A percentile compares a stretch with the other conserved stretches of the same genome.
These are phyloP conservation scores for Bolboschoenoplectus hybrid DNA, from an alignment of 202 grass and related monocot genomes.

Conservation along the genomic window DNA sequence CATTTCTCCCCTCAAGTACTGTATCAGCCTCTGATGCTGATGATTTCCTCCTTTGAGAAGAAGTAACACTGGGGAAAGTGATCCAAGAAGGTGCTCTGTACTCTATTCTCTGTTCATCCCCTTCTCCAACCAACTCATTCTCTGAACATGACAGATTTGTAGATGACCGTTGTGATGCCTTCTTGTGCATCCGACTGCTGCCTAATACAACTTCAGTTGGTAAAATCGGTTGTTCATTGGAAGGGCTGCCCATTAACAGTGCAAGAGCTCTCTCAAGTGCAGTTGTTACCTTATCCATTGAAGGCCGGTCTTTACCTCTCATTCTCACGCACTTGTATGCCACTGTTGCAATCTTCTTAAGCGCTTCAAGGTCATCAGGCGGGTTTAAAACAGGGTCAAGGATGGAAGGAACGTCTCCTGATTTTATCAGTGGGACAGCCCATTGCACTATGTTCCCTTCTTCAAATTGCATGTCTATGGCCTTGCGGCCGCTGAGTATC, in stretches of 20 bases:
- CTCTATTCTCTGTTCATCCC: constrained; percentile 73
- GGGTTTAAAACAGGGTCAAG: constrained; percentile 76
- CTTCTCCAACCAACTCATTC: constrained; percentile 68
- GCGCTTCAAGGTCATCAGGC: constrained; percentile 76
- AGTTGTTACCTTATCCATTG: constrained; percentile 99
- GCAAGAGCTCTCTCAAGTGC: constrained; percentile 88
- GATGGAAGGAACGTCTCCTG: constrained; percentile 72
- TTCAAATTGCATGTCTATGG: constrained; percentile 98
- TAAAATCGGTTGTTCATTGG: constrained; percentile 85
- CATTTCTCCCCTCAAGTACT: constrained; percentile 58
- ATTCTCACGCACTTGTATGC: constrained; percentile 97
- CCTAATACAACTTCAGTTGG: constrained; percentile 94
- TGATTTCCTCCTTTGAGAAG: constrained; percentile 95
- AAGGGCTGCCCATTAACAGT: constrained; percentile 90
- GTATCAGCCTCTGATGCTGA: constrained; percentile 89
- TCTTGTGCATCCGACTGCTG: constrained; percentile 90
- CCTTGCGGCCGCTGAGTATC: constrained; percentile 92
- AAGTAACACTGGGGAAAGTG: constrained; percentile 95
- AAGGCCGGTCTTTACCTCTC: constrained; percentile 89
- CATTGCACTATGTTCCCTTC: constrained; percentile 99
- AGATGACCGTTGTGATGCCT: constrained; percentile 83
- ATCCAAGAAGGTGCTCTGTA: constrained; percentile 97
- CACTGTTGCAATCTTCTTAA: constrained; percentile 90
- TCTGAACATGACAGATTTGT: constrained; percentile 88
- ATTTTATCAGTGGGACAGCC: constrained; percentile 88